Base-by-base conservation (phyloP, 345 rosid species). In the Euphorbia tirucalli region DNA sequence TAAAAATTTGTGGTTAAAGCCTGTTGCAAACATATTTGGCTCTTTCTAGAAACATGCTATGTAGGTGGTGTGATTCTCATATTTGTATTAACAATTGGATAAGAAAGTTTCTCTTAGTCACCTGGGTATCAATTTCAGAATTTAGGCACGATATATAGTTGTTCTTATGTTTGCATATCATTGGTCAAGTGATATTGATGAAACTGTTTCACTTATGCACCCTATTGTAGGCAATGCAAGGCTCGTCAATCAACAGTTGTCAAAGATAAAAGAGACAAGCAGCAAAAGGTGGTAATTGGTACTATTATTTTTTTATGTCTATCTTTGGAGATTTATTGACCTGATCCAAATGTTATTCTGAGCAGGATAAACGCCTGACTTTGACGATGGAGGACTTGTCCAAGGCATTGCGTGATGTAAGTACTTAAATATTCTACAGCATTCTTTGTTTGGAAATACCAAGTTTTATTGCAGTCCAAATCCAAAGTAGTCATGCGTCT, bases 341-440 rank as follows among this genome's bases (percentile, higher is more conserved):
- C 65, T 31, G 65, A 56, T 56, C 57, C 61, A 55, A 81, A 59
- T 18, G 66, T 70, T 66, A 70, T 32, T 79, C 63, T 30, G 37
- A 75, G 77, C 90, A 94, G 97, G 97, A 95, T 32, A 95, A 94
- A 75, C 92, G 97, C 37, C 84, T 87, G 56, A 79, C 92, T 71
- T 83, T 95, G 87, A 88, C 96, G 6, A 92, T 92, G 97, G 97
- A 94, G 2, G 99, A 95, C 73, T 90, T 92, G 46, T 92, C 97
- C 13, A 95, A 87, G 84, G 97, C 99, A 46, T 61, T 95, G 73
- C 88, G 71, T 24, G 97, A 90, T 89, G 97, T 95, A 83, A 75
- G 80, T 72, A 32, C 39, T 21, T 52, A 43, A 27, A 32, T 41
- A 35, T 48, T 70, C 39, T 61, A 3, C 48, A 27, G 61, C 22